phyloP scores from a whole-genome alignment of 163 green algal genomes.

The Chlamydomonas reinhardtii region DNA sequence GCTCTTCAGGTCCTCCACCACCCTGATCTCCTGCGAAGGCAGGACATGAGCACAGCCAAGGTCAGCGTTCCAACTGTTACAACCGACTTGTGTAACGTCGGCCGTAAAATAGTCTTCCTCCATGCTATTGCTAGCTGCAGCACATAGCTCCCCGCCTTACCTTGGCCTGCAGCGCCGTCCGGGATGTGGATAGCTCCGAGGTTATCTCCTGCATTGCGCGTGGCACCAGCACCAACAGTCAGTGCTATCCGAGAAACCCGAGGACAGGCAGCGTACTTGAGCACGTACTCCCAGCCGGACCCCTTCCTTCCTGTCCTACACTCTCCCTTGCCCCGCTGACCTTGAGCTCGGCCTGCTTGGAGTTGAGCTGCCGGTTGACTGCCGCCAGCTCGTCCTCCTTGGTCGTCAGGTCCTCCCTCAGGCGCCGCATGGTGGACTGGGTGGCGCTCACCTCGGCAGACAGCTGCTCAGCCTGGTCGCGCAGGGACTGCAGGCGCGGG shows the following conservation, averaged over 20 bases:
- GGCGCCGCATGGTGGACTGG: background rate
- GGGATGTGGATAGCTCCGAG: conserved; percentile 15
- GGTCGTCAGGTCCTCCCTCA: background rate
- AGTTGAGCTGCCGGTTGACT: conserved; percentile 23
- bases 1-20: conserved; percentile 45
- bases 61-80: too few relatives aligned
- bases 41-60: too few relatives aligned
- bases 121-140: too few relatives aligned
- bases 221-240: background rate
- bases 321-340: background rate
- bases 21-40: conserved; percentile 9
- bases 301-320: too few relatives aligned
- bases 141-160: background rate
- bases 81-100: too few relatives aligned
- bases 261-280: too few relatives aligned
- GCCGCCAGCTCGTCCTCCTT: conserved; percentile 37
- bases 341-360: conserved; percentile 25
- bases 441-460: background rate
- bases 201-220: background rate
- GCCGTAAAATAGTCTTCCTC: too few relatives aligned
- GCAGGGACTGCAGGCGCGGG: conserved; percentile 16
- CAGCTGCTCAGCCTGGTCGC: conserved; percentile 31
- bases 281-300: too few relatives aligned
- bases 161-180: conserved; percentile 36
- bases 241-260: too few relatives aligned